Base-by-base conservation (phyloP, 2,329 filamentous ascomycete species). In the Fusarium sulawesiense region DNA sequence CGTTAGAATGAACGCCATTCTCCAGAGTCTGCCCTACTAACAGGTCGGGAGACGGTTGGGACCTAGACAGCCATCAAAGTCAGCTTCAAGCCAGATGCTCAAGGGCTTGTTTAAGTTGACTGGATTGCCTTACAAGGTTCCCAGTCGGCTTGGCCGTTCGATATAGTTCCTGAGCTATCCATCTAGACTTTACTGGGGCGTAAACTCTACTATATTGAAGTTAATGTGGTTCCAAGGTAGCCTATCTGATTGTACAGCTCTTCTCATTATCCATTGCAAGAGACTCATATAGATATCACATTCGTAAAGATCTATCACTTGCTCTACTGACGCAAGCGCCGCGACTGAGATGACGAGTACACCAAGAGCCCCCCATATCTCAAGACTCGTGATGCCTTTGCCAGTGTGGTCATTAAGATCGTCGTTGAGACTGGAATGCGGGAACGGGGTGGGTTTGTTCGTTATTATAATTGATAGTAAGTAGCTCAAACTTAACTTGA, bases 161-260 rank as follows among this genome's bases (percentile, higher is more conserved):
- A 27, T 42, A 25, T 32, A 70, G 56, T 66, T 34, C 56, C 61
- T 63, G 42, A 37, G 18, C 50, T 32, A 47, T 3, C 42, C 2
- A 47, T 2, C 42, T 16, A 56, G 54, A 46, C 32, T 16, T 51
- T 23, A n/a, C 86, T 85, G 70, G 80, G 80, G n/a, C 86, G 82
- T 77, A 21, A 44, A 58, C 25, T 41, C 23, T 57, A 27, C 21
- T 20, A 25, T 44, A 10, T 20, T 14, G 4, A 29, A 29, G 27
- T 29, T 29, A 12, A 29, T 12, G 27, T 29, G 27, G 27, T 29
- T 29, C 27, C 27, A 27, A n/a, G n/a, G 6, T 37, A 37, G 34
- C 34, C 25, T 47, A 47, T 20, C 21, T 25, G 16, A 13, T 9
- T 14, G 3, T 7, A 20, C 11, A 8, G 4, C n/a, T 14, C 44